Conservation (phyloP, 1,139 yeast genomes). For the Saccharomyces hybrid region DNA sequence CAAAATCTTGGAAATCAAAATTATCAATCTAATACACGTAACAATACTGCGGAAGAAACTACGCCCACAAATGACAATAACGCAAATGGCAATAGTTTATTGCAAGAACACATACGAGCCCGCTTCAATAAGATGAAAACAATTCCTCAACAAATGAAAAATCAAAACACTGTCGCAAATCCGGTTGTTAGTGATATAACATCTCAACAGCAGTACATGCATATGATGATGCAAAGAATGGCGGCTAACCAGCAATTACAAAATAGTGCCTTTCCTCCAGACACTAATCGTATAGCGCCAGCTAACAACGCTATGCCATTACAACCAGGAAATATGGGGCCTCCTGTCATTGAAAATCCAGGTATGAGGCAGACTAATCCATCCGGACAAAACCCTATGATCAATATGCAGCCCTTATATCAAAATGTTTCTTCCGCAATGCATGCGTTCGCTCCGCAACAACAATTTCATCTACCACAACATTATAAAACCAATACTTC, state of each 20-base stretch:
- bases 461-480: not conserved
- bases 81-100: not conserved
- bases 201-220: conserved; percentile 4
- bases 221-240: conserved; percentile 6
- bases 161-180: not conserved
- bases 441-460: not conserved
- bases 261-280: conserved; percentile 1
- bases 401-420: not conserved
- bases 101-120: not conserved
- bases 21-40: not conserved
- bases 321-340: not conserved
- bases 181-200: not conserved
- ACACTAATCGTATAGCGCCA: not conserved
- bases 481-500: not conserved
- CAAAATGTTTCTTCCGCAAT: not conserved
- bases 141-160: not conserved
- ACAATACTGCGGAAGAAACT: not conserved
- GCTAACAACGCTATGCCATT: not conserved
- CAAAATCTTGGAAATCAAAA: not conserved
- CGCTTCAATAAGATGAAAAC: not conserved
- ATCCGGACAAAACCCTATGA: not conserved
- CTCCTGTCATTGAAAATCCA: not conserved
- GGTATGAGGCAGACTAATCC: not conserved
- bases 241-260: conserved; percentile 5
- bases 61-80: not conserved